phyloP scores from a whole-genome alignment of 2,329 filamentous ascomycete genomes.

The Acarospora socialis region DNA sequence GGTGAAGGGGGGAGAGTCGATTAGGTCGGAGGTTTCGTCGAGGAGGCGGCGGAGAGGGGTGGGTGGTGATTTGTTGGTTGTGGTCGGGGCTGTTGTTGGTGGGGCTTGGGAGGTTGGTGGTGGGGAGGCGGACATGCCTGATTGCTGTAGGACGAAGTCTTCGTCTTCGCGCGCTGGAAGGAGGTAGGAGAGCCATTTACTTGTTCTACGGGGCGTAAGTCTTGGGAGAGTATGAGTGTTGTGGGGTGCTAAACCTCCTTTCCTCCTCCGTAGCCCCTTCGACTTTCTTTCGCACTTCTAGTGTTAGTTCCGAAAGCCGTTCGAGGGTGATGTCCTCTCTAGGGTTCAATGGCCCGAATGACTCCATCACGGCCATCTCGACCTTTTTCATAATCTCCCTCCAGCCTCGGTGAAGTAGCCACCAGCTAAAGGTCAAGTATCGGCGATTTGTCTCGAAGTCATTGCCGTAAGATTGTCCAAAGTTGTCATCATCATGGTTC shows the following conservation, averaged over 20 bases:
- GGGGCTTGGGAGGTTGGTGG: conserved; percentile 32
- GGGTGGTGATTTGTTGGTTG: conserved; percentile 20
- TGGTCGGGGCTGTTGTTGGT: conserved; percentile 13
- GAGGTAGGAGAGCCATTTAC: conserved; percentile 69
- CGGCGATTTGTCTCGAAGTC: conserved; percentile 93
- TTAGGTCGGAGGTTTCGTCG: conserved; percentile 88
- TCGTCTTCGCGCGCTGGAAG: conserved; percentile 70
- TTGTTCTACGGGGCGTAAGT: conserved; percentile 25
- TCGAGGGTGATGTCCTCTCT: conserved; percentile 76
- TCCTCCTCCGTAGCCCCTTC: conserved; percentile 59
- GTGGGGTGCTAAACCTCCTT: conserved; percentile 29
- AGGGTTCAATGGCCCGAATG: conserved; percentile 79
- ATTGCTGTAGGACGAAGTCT: conserved; percentile 69
- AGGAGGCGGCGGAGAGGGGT: conserved; percentile 61
- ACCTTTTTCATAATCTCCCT: conserved; percentile 68
- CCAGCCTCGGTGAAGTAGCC: conserved; percentile 86
- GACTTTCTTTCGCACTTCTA: conserved; percentile 70
- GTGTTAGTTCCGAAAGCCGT: conserved; percentile 62
- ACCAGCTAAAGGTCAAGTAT: conserved; percentile 96
- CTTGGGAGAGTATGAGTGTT: conserved; percentile 1
- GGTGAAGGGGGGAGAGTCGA: conserved; percentile 84
- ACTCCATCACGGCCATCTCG: conserved; percentile 69
- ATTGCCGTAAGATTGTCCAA: conserved; percentile 69
- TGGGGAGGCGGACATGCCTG: conserved; percentile 48
- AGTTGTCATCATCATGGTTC: conserved; percentile 81